A percentile compares a stretch with the other conserved stretches of the same genome.
phyloP scores from a whole-genome alignment of 768 basidiomycete genomes.

The Collybia mongolica region DNA sequence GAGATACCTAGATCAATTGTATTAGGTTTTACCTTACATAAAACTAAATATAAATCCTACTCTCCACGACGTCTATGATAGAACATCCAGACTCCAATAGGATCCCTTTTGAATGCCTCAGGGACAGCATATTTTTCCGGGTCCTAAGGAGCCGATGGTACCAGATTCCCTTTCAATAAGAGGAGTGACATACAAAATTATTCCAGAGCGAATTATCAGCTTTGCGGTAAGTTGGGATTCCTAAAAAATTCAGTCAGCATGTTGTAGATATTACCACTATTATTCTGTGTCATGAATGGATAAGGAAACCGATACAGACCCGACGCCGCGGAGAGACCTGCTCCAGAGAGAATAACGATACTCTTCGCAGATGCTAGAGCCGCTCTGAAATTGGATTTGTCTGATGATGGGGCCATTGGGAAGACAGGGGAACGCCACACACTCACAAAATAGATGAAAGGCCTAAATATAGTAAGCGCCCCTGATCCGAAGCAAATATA shows the following conservation, averaged over 20 bases:
- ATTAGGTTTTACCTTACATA: no score
- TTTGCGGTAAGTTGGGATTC: constrained; percentile 13
- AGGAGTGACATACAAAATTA: constrained; percentile 4
- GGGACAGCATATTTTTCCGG: constrained; percentile 28
- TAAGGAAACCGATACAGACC: constrained; percentile 28
- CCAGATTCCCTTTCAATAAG: not conserved
- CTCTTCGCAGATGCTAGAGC: constrained; percentile 24
- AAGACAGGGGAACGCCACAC: no score
- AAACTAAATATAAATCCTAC: constrained; percentile 18
- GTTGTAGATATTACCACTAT: not conserved
- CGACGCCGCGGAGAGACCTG: constrained; percentile 65
- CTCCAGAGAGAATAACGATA: constrained; percentile 47
- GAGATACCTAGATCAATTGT: constrained; percentile 22
- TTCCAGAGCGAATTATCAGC: constrained; percentile 13
- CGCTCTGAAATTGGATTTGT: constrained; percentile 15
- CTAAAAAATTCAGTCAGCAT: not conserved
- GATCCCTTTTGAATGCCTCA: constrained; percentile 38
- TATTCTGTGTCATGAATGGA: no score
- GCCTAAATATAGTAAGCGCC: no score
- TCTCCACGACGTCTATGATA: constrained; percentile 44
- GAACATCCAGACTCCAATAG: constrained; percentile 41
- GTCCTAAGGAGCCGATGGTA: constrained; percentile 2
- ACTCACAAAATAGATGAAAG: no score
- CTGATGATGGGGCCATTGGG: constrained; percentile 17
- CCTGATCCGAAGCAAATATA: no score